phyloP scores from a whole-genome alignment of 495 filamentous ascomycete genomes.

The Parmelia sp. region DNA sequence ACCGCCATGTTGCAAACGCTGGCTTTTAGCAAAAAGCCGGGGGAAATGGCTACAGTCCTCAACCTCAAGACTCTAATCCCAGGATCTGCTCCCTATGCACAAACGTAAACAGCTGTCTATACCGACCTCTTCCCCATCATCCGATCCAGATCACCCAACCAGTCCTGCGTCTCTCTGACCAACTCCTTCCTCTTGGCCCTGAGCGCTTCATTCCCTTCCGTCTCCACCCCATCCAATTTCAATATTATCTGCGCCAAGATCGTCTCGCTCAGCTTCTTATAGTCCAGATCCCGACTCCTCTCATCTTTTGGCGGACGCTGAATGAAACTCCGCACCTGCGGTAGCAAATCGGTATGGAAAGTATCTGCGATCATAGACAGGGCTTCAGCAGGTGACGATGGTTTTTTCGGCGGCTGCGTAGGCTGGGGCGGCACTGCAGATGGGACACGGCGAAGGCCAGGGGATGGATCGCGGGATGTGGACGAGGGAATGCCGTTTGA shows the following conservation, averaged over 20 bases:
- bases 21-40: background rate
- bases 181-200: conserved; percentile 65
- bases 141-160: conserved; percentile 17
- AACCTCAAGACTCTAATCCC: background rate
- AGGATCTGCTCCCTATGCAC: background rate
- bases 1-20: background rate
- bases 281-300: conserved; percentile 67
- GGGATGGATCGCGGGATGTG: conserved; percentile 21
- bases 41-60: background rate
- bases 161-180: conserved; percentile 40
- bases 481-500: conserved; percentile 13
- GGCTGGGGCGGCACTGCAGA: conserved; percentile 26
- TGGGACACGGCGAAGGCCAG: conserved; percentile 12
- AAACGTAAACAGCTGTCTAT: too few relatives aligned
- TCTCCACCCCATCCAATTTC: conserved; percentile 80
- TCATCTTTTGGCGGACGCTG: conserved; percentile 59
- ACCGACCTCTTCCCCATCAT: conserved; percentile 7
- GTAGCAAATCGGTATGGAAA: conserved; percentile 60
- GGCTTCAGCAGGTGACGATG: conserved; percentile 55
- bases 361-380: conserved; percentile 61
- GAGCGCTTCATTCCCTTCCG: conserved; percentile 53
- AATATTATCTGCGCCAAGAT: conserved; percentile 76
- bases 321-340: conserved; percentile 59
- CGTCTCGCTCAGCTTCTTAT: conserved; percentile 74
- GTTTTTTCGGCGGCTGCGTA: conserved; percentile 37